phyloP scores from a whole-genome alignment of 2,329 filamentous ascomycete species.

The Elsinoe necatrix region DNA sequence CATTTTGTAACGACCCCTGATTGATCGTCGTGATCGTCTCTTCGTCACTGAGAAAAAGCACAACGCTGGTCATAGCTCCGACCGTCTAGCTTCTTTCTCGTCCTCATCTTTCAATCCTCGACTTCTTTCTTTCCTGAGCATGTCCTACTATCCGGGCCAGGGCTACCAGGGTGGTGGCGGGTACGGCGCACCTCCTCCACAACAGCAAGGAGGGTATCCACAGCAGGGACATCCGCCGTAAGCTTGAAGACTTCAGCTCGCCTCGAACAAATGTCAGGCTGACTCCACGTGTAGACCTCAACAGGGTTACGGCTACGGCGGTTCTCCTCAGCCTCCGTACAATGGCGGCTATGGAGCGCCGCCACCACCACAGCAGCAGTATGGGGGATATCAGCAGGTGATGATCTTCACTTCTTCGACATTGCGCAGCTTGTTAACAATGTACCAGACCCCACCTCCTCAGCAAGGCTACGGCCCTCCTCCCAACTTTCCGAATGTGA shows the following conservation, averaged over 20 bases:
- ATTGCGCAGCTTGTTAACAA: neutral
- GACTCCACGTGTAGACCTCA: conserved; percentile 9
- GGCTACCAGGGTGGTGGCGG: conserved; percentile 26
- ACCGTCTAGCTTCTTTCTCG: neutral
- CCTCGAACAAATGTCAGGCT: neutral
- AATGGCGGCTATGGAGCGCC: conserved; percentile 30
- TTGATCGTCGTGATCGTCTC: conserved; percentile 12
- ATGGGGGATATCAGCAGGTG: conserved; percentile 35
- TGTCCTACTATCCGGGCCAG: conserved; percentile 19
- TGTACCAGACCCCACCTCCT: conserved; percentile 16
- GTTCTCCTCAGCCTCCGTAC: conserved; percentile 30
- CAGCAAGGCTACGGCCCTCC: conserved; percentile 17
- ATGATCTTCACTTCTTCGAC: conserved; percentile 13
- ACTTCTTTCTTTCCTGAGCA: conserved; percentile 10
- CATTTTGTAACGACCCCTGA: conserved; percentile 4
- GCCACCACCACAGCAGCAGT: conserved; percentile 32
- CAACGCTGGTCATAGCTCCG: conserved; percentile 7
- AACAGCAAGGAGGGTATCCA: conserved; percentile 21
- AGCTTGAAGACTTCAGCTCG: neutral
- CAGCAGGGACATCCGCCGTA: conserved; percentile 6
- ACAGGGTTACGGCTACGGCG: conserved; percentile 25
- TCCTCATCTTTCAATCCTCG: neutral
- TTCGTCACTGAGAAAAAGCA: conserved; percentile 5
- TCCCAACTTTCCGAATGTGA: conserved; percentile 30
- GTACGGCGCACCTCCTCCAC: conserved; percentile 35